phyloP scores from a whole-genome alignment of 2,329 filamentous ascomycete genomes.

The Cordyceps fumosorosea region DNA sequence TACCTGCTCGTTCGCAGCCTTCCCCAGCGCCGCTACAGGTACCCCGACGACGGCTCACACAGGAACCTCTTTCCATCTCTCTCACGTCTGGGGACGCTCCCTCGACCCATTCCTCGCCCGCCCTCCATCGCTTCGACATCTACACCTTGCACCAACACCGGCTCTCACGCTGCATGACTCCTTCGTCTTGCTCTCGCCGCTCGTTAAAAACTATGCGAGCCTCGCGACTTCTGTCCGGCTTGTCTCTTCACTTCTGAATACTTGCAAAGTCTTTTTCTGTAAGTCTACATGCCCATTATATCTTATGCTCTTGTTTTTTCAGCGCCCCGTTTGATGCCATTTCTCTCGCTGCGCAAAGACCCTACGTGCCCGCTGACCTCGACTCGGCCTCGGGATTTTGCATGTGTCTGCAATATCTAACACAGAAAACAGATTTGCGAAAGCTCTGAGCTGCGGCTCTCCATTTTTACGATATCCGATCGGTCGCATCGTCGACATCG shows the following conservation, averaged over 20 bases:
- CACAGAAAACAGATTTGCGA: neutral
- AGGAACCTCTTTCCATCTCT: conserved; percentile 21
- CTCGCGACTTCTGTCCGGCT: neutral
- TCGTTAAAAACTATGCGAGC: conserved; percentile 1
- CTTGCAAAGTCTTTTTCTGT: neutral
- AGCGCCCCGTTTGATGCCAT: conserved; percentile 1
- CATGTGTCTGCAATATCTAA: neutral
- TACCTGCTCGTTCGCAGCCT: neutral
- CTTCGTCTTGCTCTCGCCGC: conserved; percentile 8
- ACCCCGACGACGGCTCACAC: conserved; percentile 10
- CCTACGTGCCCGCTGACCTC: neutral
- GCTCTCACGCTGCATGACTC: conserved; percentile 14
- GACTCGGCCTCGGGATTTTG: neutral
- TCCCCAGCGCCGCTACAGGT: neutral
- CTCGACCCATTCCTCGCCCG: conserved; percentile 22
- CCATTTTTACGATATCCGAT: conserved; percentile 3
- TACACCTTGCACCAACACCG: conserved; percentile 17
- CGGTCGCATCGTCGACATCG: neutral
- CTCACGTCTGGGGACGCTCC: conserved; percentile 15
- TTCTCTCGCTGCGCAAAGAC: conserved; percentile 1
- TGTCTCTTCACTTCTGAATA: neutral
- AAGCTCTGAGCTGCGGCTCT: neutral
- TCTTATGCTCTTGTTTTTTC: neutral
- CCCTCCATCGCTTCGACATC: conserved; percentile 21
- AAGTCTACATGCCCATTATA: neutral